A percentile compares a stretch with the other conserved stretches of the same genome.
Evolutionary conservation across 495 filamentous ascomycete species (phyloP).

Genomic region (Trypethelium eluteriae): DNA sequence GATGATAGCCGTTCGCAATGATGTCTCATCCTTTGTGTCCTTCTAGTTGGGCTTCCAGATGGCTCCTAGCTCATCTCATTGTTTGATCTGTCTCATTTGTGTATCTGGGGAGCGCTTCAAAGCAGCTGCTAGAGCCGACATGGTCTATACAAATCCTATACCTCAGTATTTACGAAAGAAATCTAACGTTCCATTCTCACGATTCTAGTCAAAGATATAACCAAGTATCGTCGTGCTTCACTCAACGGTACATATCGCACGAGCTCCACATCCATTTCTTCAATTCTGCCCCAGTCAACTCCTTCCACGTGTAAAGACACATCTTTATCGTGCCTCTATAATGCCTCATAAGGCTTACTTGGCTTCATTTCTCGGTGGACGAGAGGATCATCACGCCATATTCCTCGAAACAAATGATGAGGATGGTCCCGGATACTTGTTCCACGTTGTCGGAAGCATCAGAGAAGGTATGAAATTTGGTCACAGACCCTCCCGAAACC

Average conservation of each 20-base stretch:
- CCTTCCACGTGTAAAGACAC: not conserved
- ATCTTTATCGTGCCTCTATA: not conserved
- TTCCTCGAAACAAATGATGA: constrained; percentile 17
- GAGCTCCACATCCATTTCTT: not conserved
- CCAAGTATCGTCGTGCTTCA: not conserved
- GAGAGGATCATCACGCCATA: constrained; percentile 15
- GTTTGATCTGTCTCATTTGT: not conserved
- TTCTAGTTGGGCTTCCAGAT: not conserved
- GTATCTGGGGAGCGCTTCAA: not conserved
- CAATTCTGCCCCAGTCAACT: not conserved
- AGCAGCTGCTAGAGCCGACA: not conserved
- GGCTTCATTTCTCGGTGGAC: not conserved
- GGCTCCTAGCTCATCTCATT: not conserved
- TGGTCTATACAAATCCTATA: not conserved
- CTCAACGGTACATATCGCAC: not conserved
- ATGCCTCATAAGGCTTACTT: not conserved
- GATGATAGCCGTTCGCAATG: not conserved
- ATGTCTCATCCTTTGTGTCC: not conserved
- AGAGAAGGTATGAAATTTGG: constrained; percentile 17
- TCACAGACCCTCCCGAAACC: constrained; percentile 8
- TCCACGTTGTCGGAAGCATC: constrained; percentile 20
- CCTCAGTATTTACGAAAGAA: not conserved
- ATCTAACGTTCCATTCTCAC: not conserved
- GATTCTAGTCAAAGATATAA: not conserved
- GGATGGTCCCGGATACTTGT: constrained; percentile 16